phyloP scores from a whole-genome alignment of 352 stramenopile species.

The Pythium scleroteichum region DNA sequence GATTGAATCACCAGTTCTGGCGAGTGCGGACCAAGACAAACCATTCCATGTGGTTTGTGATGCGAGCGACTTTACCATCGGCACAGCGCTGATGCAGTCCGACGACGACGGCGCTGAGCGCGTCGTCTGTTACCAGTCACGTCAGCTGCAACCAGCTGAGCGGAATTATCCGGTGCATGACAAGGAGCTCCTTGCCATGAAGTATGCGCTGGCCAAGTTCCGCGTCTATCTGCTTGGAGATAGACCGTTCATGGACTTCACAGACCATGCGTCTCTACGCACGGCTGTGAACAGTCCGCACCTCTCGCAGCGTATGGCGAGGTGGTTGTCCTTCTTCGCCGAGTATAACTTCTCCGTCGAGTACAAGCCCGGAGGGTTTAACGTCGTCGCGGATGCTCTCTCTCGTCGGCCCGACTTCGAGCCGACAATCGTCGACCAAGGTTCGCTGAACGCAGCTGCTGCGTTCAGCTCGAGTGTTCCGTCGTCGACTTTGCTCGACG shows the following conservation, averaged over 20 bases:
- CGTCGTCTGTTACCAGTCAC: slow-evolving; percentile 2
- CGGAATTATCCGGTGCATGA: slow-evolving; percentile 9
- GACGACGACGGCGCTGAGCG: neutral
- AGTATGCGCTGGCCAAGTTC: slow-evolving; percentile 11
- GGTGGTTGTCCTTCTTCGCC: slow-evolving; percentile 25
- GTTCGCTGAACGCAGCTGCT: no score
- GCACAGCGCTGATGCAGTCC: slow-evolving; percentile 6
- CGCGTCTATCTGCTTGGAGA: slow-evolving; percentile 4
- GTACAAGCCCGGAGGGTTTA: slow-evolving; percentile 27
- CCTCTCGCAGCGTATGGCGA: slow-evolving; percentile 4
- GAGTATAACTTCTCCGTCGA: slow-evolving; percentile 31
- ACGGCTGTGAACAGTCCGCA: slow-evolving; percentile 5
- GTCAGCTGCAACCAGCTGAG: slow-evolving; percentile 4
- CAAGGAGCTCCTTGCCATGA: slow-evolving; percentile 14
- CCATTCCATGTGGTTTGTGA: slow-evolving; percentile 18
- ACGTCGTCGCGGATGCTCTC: slow-evolving; percentile 27
- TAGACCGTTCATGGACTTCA: slow-evolving; percentile 4
- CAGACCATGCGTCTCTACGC: no score
- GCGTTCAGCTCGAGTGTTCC: slow-evolving; percentile 1
- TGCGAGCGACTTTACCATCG: slow-evolving; percentile 5
- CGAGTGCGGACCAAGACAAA: slow-evolving; percentile 9
- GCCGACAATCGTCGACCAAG: neutral
- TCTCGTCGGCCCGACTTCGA: slow-evolving; percentile 21
- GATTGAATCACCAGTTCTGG: slow-evolving; percentile 19
- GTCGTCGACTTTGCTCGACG: neutral